Evolutionary conservation across 1,284 basidiomycete genomes (phyloP).

Genomic region (Rhodotorula sp.): DNA sequence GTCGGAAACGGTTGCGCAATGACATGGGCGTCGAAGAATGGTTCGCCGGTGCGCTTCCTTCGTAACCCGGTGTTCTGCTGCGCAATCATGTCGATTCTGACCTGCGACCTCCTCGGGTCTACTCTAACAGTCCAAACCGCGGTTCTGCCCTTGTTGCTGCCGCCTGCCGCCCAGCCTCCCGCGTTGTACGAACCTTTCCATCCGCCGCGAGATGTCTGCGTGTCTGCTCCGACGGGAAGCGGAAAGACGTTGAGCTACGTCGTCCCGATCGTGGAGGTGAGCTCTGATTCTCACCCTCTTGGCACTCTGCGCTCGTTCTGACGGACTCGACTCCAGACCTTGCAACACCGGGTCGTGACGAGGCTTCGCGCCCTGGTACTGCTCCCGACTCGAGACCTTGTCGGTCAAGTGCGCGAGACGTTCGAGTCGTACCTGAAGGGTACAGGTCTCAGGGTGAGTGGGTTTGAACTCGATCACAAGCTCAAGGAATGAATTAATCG

Average conservation of each 20-base stretch:
- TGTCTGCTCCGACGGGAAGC: constrained; percentile 96
- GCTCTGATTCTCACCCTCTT: not conserved
- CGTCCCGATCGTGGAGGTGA: constrained; percentile 83
- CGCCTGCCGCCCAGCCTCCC: constrained; percentile 46
- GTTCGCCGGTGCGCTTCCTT: constrained; percentile 71
- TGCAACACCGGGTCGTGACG: constrained; percentile 71
- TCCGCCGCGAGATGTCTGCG: constrained; percentile 75
- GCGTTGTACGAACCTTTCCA: constrained; percentile 70
- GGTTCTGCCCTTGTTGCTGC: constrained; percentile 73
- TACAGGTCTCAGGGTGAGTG: constrained; percentile 73
- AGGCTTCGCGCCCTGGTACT: constrained; percentile 88
- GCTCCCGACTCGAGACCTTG: constrained; percentile 93
- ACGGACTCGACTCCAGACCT: constrained; percentile 55
- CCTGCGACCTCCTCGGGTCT: constrained; percentile 8
- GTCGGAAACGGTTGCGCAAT: constrained; percentile 59
- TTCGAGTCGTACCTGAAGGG: constrained; percentile 83
- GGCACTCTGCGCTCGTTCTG: too few relatives aligned
- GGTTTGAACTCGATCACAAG: not conserved
- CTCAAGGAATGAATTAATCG: not conserved
- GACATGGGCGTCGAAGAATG: constrained; percentile 76
- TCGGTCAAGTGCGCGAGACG: constrained; percentile 86
- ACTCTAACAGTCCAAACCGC: constrained; percentile 69
- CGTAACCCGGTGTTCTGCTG: constrained; percentile 1
- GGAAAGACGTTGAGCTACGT: constrained; percentile 96
- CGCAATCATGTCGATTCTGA: not conserved